phyloP scores from a whole-genome alignment of 495 filamentous ascomycete genomes.

The Polyplosphaeria fusca region DNA sequence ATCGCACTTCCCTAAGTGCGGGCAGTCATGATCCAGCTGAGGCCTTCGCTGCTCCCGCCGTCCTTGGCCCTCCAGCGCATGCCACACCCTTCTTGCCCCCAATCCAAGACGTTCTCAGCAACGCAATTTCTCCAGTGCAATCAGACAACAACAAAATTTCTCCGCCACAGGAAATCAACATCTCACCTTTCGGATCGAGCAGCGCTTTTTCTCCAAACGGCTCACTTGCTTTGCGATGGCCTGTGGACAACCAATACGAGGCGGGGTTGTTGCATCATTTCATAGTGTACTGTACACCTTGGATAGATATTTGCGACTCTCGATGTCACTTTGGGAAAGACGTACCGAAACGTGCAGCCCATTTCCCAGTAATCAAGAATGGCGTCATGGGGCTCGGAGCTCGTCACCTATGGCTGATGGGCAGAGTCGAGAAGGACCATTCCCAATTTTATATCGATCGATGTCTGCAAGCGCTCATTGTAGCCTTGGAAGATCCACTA shows the following conservation, averaged over 20 bases:
- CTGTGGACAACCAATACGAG: conserved; percentile 10
- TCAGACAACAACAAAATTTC: not conserved
- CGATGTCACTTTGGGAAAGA: conserved; percentile 19
- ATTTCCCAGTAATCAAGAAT: conserved; percentile 14
- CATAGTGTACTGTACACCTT: conserved; percentile 15
- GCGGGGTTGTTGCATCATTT: conserved; percentile 18
- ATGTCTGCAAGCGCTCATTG: conserved; percentile 12
- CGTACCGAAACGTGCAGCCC: conserved; percentile 14
- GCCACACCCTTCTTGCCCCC: not conserved
- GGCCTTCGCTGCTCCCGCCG: too few species aligned
- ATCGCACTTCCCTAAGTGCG: too few species aligned
- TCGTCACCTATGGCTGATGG: conserved; percentile 17
- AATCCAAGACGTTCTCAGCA: conserved; percentile 10
- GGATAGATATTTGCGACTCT: conserved; percentile 17
- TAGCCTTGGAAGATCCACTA: conserved; percentile 16
- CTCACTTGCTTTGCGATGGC: conserved; percentile 11
- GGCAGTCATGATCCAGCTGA: too few species aligned
- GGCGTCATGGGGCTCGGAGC: conserved; percentile 13
- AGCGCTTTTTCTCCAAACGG: conserved; percentile 9
- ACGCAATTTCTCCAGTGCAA: not conserved
- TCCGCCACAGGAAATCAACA: conserved; percentile 10
- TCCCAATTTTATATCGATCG: conserved; percentile 11
- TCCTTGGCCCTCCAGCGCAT: not conserved
- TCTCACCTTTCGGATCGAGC: conserved; percentile 15
- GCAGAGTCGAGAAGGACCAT: conserved; percentile 7